Evolutionary conservation across 495 filamentous ascomycete species (phyloP).

Genomic region (Neurospora intermedia): DNA sequence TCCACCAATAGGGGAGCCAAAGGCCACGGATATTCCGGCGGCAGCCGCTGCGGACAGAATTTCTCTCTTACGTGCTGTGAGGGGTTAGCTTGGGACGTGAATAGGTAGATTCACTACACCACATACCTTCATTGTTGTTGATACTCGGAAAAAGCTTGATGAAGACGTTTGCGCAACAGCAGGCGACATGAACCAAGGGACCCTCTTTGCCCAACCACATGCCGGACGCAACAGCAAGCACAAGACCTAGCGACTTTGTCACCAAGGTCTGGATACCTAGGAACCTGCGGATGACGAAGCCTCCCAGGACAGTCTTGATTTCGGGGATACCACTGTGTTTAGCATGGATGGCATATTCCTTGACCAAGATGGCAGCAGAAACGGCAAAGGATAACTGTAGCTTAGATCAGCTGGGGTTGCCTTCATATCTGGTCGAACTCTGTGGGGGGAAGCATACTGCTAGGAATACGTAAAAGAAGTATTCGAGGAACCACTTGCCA

Average conservation of each 20-base stretch:
- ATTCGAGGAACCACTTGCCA: slow-evolving; percentile 72
- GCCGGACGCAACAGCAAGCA: slow-evolving; percentile 87
- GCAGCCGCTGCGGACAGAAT: slow-evolving; percentile 91
- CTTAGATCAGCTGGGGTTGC: not conserved
- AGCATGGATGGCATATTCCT: slow-evolving; percentile 75
- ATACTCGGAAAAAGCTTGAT: slow-evolving; percentile 83
- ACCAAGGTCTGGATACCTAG: slow-evolving; percentile 87
- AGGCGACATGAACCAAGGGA: slow-evolving; percentile 92
- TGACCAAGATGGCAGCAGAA: slow-evolving; percentile 69
- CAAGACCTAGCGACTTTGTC: slow-evolving; percentile 85
- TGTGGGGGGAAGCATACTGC: slow-evolving; percentile 46
- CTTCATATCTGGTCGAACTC: not conserved
- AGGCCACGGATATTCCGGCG: slow-evolving; percentile 92
- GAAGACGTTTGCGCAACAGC: slow-evolving; percentile 91
- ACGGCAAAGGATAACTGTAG: slow-evolving; percentile 66
- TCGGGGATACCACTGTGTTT: slow-evolving; percentile 96
- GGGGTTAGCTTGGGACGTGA: slow-evolving; percentile 8
- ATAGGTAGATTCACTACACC: not conserved
- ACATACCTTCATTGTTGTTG: slow-evolving; percentile 75
- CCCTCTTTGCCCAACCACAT: slow-evolving; percentile 99
- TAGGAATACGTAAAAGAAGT: slow-evolving; percentile 71
- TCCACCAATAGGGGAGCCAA: slow-evolving; percentile 91
- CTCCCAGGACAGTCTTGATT: slow-evolving; percentile 92
- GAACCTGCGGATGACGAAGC: slow-evolving; percentile 86
- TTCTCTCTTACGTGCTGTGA: slow-evolving; percentile 79